Evolutionary conservation across 306 rosid genomes (phyloP), one percentile per base, ranked within the genome.

Genomic region (Cicer judaicum): DNA sequence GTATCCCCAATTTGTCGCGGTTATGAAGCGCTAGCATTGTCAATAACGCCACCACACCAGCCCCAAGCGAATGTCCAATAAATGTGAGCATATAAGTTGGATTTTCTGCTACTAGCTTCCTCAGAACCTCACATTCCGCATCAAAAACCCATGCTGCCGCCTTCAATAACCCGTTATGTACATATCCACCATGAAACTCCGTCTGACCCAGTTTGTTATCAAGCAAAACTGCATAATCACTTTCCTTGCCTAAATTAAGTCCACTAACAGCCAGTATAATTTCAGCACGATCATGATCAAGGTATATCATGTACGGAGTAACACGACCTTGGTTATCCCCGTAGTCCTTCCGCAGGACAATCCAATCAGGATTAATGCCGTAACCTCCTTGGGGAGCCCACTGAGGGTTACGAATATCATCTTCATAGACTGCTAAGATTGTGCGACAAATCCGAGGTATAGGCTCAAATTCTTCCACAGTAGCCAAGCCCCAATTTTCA

Each of bases 321-420:
- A 89, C 98, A 8, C 56, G 82, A 10, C 97, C 94, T 61, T 52
- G 82, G 44, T 90, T 91, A 70, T 82, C 83, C 38, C 68, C 86
- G 12, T 90, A 88, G 68, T 87, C 84, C 78, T 90, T 90, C n/a
- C 93, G 85, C 52, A 88, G 69, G 70, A 90, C 12, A 29, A 94
- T 84, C 88, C 90, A 88, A 43, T 87, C 98, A 24, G 97, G 95
- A 77, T 94, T 79, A 59, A 94, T 82, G 34, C 93, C 90, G 70
- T 91, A 94, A 68, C 98, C 98, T 47, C 96, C 96, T 12, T 90
- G 82, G 0, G 98, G 98, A 64, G 93, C 96, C 93, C 93, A 90
- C 72, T 86, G 84, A 0, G 96, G 98, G 55, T 92, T 85, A 5
- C 86, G 80, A 9, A 94, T 85, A 84, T 94, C 93, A 12, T 87